Base-by-base conservation (phyloP, 225 moss, liverwort and hornwort genomes). In the Thuidium tamariscinum region DNA sequence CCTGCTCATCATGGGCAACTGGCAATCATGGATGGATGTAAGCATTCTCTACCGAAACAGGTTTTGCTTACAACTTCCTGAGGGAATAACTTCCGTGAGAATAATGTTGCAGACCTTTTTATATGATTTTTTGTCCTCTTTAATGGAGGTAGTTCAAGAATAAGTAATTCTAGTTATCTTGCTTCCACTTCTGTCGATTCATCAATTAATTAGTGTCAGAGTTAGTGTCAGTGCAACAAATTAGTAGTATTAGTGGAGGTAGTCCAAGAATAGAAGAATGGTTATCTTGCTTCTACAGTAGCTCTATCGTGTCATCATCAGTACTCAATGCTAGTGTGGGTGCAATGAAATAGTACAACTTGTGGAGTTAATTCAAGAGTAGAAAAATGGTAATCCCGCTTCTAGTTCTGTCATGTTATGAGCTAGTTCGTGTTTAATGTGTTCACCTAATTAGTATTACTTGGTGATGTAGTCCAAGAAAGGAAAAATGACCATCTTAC, bases 1-100 rank as follows among this genome's bases (percentile, higher is more conserved):
- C 80, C 65, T 98, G 62, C 92, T 98, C 42, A 95, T 98, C 73
- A 92, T 96, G 96, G 97, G 98, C 85, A 96, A 92, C 80, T 98
- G 98, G 98, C 93, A 97, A 87, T 2, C 29, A 21, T 98, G 95
- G 95, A 93, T 98, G 95, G 95, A 98, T 49, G 97, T 97, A 83
- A 84, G 94, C 74, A 39, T 54, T 72, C 19, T 20, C 56, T 54
- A 69, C 68, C 5, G 51, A 77, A 65, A 32, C 39, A 54, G 44
- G 41, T n/a, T 63, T 63, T 86, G 32, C 68, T 71, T n/a, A 13
- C 2, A 66, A 66, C 25, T 76, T 75, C 34, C 67, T 36, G 46
- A 64, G 25, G 25, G 52, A 67, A 18, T 11, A 27, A 7, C 54
- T 52, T 82, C 77, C 68, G 69, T 68, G 42, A 9, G 51, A 20